Percentiles rank a stretch among this genome's conserved stretches.
Evolutionary conservation across 768 basidiomycete species (phyloP).

Genomic region (Coprinopsis strossmayeri): DNA sequence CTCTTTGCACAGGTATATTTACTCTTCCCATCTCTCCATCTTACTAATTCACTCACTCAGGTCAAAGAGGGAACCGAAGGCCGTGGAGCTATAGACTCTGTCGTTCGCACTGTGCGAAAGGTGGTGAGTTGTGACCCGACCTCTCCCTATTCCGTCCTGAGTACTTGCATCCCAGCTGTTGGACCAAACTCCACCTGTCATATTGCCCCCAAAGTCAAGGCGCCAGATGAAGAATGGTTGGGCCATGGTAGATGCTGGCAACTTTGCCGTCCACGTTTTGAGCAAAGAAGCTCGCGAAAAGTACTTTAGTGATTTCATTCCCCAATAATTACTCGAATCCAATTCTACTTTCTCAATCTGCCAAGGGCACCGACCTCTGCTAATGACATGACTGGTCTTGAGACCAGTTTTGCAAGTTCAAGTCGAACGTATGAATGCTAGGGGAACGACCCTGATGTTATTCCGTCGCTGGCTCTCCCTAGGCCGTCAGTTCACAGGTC

Average conservation of each 20-base stretch:
- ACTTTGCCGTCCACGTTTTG: slow-evolving; percentile 74
- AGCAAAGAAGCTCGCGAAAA: slow-evolving; percentile 59
- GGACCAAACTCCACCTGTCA: slow-evolving; percentile 47
- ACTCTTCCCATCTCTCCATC: not conserved
- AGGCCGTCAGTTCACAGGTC: too few species aligned
- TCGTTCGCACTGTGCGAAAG: slow-evolving; percentile 65
- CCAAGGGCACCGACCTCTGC: too few species aligned
- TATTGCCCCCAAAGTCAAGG: slow-evolving; percentile 58
- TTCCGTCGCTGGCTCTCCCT: too few species aligned
- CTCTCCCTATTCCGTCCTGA: not conserved
- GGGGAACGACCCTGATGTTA: too few species aligned
- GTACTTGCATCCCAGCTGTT: slow-evolving; percentile 40
- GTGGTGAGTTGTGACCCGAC: slow-evolving; percentile 31
- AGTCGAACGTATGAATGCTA: too few species aligned
- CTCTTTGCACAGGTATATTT: slow-evolving; percentile 59
- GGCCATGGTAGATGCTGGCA: slow-evolving; percentile 80
- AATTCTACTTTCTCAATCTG: too few species aligned
- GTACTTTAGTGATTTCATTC: slow-evolving; percentile 43
- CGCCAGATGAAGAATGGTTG: slow-evolving; percentile 62
- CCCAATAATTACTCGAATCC: not conserved
- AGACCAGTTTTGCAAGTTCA: too few species aligned
- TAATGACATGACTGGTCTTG: too few species aligned
- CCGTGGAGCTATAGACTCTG: slow-evolving; percentile 69
- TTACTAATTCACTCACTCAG: slow-evolving; percentile 25
- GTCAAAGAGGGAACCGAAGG: slow-evolving; percentile 84